Base-by-base conservation (phyloP, 202 grass and related monocot genomes). In the Schoenoplectus triqueter region DNA sequence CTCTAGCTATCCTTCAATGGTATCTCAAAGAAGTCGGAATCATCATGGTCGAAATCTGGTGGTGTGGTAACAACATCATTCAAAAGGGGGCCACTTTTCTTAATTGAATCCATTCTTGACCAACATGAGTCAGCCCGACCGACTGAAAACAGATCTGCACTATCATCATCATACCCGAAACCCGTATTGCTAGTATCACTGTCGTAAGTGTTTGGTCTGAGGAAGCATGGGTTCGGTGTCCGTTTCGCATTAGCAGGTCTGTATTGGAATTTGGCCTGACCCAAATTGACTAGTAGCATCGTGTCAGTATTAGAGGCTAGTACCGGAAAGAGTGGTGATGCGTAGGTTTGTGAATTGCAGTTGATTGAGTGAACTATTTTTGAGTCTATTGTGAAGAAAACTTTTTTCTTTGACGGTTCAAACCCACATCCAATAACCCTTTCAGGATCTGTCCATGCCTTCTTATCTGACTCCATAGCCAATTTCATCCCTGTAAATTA, bases 21-120 rank as follows among this genome's bases (percentile, higher is more conserved):
- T 82, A 98, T 98, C 91, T 98, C 95, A 82, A 98, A 93, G 6
- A 98, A 92, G 75, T 98, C 92, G 1, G 95, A 91, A 49, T 98
- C 95, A 15, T 64, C 71, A 9, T 60, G 55, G 13, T 95, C 92
- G 18, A 84, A 88, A 71, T 95, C 89, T 69, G 80, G 76, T 39
- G 66, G 66, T 1, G 55, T 39, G 56, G 78, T 14, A 49, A 84
- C 15, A 64, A 39, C 63, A 68, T 84, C 86, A 59, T 54, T 69
- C 64, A 73, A 84, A 3, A 47, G 77, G n/a, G 52, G 15, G 67
- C 22, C 77, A 50, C 86, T 89, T 77, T 85, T 95, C 86, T 86
- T 86, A 88, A 85, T 75, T 31, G 86, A 90, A 90, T 86, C 87
- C 46, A 18, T 50, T 83, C 69, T 84, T 6, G 86, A 82, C 92